Percentiles rank a stretch among this genome's conserved stretches.
These are phyloP conservation scores for Punctularia strigosozonata DNA, from an alignment of 768 basidiomycete genomes.

Conservation along the genomic window DNA sequence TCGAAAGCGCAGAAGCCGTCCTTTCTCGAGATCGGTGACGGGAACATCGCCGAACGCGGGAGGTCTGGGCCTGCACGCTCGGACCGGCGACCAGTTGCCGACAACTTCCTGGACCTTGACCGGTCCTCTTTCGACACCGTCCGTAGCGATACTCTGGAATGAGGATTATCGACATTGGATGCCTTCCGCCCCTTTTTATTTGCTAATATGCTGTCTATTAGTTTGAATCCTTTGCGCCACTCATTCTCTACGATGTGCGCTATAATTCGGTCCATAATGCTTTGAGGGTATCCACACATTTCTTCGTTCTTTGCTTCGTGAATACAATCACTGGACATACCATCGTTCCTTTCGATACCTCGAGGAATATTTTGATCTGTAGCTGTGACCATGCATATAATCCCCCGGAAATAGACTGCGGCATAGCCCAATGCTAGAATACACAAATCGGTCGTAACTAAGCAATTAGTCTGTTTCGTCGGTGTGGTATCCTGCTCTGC, in stretches of 20 bases:
- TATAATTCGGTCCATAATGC: too few species aligned
- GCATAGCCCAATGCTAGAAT: neutral
- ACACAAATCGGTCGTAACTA: slow-evolving; percentile 10
- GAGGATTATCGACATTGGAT: neutral
- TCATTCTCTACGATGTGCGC: too few species aligned
- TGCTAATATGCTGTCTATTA: neutral
- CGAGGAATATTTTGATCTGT: too few species aligned
- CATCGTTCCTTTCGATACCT: too few species aligned
- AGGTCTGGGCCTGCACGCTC: slow-evolving; percentile 2
- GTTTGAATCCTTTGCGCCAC: neutral
- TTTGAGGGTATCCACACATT: too few species aligned
- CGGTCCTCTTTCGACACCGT: slow-evolving; percentile 27
- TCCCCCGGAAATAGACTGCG: neutral
- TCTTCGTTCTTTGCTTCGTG: too few species aligned
- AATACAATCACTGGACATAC: too few species aligned
- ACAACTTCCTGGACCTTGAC: slow-evolving; percentile 30
- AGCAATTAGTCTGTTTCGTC: slow-evolving; percentile 73
- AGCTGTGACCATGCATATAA: too few species aligned
- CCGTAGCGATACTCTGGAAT: slow-evolving; percentile 11
- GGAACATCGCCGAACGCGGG: slow-evolving; percentile 3
- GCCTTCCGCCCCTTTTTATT: neutral
- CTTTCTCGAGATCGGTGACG: slow-evolving; percentile 54
- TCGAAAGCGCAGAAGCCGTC: slow-evolving; percentile 59
- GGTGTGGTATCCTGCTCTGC: slow-evolving; percentile 82
- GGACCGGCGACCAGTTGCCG: slow-evolving; percentile 8